Evolutionary conservation across 139 green algal species (phyloP), one percentile per base, ranked within the genome.

Genomic region (Chlorella sp.): DNA sequence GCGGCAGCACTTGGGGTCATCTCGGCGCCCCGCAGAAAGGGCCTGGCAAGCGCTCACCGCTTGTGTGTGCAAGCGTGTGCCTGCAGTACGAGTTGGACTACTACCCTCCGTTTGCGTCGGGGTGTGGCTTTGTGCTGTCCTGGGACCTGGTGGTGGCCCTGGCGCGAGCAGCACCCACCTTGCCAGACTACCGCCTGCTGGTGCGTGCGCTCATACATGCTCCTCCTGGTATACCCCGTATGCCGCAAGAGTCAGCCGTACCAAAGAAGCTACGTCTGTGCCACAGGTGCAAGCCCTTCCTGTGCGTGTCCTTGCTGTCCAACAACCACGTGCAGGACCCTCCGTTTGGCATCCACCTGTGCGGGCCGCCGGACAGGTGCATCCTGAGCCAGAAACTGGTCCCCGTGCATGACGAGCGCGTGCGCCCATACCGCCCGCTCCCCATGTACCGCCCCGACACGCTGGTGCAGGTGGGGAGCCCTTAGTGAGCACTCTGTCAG

Each of bases 341-440:
- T 27, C 86, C 86, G 0, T 91, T 91, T 79, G 86, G 86, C 63
- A 88, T 91, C 63, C 83, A 91, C 67, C 77, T 91, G 35, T 88
- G 81, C 63, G 86, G 86, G 49, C 60, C 49, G 1, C 33, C 71
- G 2, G 77, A 82, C 2, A 66, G 33, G 27, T 85, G 84, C 49
- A 67, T 87, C 31, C 34, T 86, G 34, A 17, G 72, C 29, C 69
- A 71, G 5, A 81, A 83, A 22, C 70, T 91, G 10, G 32, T 71
- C 23, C 86, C 86, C 2, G 75, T 86, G n/a, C 86, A 91, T 65
- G 81, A 88, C 33, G 81, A 85, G 59, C 67, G 74, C 0, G 83
- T 91, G 66, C 67, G 86, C 36, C 86, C 86, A 1, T 91, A 91
- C 79, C 75, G 83, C 1, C 77, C 81, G 26, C 72, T 89, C 2